These are phyloP conservation scores for Sporothrix dimorphospora DNA, from an alignment of 2,329 filamentous ascomycete species.

Conservation along the genomic window DNA sequence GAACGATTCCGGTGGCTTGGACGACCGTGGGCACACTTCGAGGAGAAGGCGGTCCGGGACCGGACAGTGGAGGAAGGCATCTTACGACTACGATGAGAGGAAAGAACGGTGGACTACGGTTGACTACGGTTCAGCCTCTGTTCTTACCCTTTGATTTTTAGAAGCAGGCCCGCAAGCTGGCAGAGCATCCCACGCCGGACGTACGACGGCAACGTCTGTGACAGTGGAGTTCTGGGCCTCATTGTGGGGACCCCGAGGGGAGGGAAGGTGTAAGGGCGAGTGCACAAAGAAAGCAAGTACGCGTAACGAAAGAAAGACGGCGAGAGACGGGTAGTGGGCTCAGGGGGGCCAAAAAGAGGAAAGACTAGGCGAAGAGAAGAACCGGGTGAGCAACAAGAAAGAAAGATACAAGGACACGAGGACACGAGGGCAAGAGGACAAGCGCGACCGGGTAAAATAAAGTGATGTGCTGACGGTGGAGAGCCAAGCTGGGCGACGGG, in stretches of 20 bases:
- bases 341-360: background rate
- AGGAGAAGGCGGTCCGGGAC: background rate
- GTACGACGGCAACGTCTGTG: background rate
- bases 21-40: background rate
- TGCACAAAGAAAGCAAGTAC: background rate
- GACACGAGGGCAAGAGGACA: slow-evolving; percentile 9
- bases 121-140: too few relatives aligned
- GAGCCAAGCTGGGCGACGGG: background rate
- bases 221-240: background rate
- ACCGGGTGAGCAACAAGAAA: background rate
- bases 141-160: too few relatives aligned
- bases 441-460: slow-evolving; percentile 11
- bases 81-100: too few relatives aligned
- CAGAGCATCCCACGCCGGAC: background rate
- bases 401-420: background rate
- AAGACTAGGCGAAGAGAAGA: background rate
- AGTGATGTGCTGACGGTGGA: background rate
- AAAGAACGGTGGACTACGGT: background rate
- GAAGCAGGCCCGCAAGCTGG: background rate
- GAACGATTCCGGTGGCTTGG: background rate
- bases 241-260: background rate
- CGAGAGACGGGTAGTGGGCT: background rate
- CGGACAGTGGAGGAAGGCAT: background rate
- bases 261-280: background rate
- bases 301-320: background rate